Conservation (phyloP, 148 eudicot species). For the Rhododendron mucronatum region DNA sequence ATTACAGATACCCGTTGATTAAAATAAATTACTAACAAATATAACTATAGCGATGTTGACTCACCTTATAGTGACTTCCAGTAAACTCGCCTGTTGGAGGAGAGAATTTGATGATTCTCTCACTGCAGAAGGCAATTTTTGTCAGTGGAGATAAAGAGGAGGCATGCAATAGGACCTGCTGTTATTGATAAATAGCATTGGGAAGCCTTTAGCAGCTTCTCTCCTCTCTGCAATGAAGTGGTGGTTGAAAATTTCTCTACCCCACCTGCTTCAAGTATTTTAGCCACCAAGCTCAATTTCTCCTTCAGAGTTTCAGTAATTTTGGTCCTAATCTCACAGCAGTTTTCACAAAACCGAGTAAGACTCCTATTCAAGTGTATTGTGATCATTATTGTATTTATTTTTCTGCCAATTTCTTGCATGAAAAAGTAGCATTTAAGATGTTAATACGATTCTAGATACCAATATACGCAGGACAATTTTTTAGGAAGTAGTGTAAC, state of each 20-base stretch:
- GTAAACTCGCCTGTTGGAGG: conserved; percentile 23
- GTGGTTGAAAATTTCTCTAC: conserved; percentile 31
- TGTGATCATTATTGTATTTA: no score
- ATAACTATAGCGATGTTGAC: neutral
- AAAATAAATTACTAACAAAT: no score
- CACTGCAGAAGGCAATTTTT: conserved; percentile 44
- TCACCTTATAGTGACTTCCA: conserved; percentile 40
- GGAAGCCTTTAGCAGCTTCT: conserved; percentile 38
- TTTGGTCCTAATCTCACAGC: no score
- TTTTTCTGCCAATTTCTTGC: no score
- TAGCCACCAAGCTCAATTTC: conserved; percentile 38
- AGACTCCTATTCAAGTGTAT: no score
- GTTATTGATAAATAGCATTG: conserved; percentile 45
- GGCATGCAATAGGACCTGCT: conserved; percentile 48
- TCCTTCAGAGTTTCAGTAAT: conserved; percentile 24
- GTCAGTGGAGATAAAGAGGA: conserved; percentile 42
- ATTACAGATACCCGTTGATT: no score
- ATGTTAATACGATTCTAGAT: no score
- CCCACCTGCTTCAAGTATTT: conserved; percentile 28
- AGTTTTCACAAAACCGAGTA: no score
- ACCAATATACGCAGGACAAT: no score
- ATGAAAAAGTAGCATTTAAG: no score
- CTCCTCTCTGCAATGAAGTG: conserved; percentile 37
- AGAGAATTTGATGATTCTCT: conserved; percentile 29
- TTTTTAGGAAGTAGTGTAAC: no score